phyloP scores from a whole-genome alignment of 345 rosid genomes.

The Camelina sativa region DNA sequence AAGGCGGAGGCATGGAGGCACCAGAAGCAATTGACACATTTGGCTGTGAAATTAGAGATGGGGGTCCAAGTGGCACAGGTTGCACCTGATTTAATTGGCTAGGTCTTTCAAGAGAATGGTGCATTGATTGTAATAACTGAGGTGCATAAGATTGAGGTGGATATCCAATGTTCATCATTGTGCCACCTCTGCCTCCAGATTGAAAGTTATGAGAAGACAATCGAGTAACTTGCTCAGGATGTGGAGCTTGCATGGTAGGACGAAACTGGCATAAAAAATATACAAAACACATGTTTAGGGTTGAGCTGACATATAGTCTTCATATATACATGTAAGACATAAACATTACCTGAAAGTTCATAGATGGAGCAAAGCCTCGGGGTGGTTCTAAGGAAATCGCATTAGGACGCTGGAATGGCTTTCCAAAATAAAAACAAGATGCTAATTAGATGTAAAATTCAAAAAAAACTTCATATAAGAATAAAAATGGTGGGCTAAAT shows the following conservation, averaged over 20 bases:
- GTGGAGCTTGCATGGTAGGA: slow-evolving; percentile 63
- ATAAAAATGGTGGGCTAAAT: neutral
- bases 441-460: slow-evolving; percentile 20
- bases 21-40: slow-evolving; percentile 57
- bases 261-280: slow-evolving; percentile 63
- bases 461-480: neutral
- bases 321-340: slow-evolving; percentile 36
- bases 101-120: slow-evolving; percentile 66
- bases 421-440: slow-evolving; percentile 14
- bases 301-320: slow-evolving; percentile 29
- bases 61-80: slow-evolving; percentile 56
- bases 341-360: slow-evolving; percentile 70
- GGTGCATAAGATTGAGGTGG: slow-evolving; percentile 69
- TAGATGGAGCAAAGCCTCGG: slow-evolving; percentile 66
- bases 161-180: slow-evolving; percentile 66
- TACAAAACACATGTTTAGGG: slow-evolving; percentile 8
- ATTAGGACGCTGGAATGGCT: slow-evolving; percentile 68
- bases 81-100: slow-evolving; percentile 62
- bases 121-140: slow-evolving; percentile 68
- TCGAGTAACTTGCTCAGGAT: slow-evolving; percentile 65
- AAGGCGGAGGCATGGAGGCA: slow-evolving; percentile 57
- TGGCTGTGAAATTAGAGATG: slow-evolving; percentile 58
- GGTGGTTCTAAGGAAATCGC: slow-evolving; percentile 65
- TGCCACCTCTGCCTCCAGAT: slow-evolving; percentile 58
- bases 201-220: slow-evolving; percentile 77